Conservation (phyloP, 139 green algal species). For the Edaphochlamys debaryana region DNA sequence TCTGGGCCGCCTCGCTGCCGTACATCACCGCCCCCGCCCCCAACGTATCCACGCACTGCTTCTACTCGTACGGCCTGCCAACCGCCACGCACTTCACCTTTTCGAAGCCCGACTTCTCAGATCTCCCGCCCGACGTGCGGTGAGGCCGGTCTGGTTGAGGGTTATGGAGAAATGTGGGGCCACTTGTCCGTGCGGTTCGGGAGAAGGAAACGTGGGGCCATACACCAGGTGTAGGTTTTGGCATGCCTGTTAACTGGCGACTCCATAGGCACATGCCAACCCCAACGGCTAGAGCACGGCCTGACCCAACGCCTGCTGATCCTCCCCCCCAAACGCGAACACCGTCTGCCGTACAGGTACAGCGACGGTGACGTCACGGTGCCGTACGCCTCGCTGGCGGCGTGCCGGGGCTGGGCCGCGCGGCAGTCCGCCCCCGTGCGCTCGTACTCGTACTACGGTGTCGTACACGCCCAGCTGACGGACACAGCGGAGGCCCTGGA, state of each 20-base stretch:
- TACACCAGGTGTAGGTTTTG: too few relatives aligned
- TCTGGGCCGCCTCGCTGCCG: slow-evolving; percentile 10
- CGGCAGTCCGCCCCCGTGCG: slow-evolving; percentile 8
- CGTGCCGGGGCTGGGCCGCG: slow-evolving; percentile 4
- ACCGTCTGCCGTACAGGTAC: too few relatives aligned
- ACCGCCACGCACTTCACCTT: neutral
- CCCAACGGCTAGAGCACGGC: too few relatives aligned
- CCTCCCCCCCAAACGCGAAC: too few relatives aligned
- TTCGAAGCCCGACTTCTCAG: neutral
- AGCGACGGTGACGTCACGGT: slow-evolving; percentile 28
- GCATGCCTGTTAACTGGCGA: too few relatives aligned
- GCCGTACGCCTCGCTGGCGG: slow-evolving; percentile 22
- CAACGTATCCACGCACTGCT: slow-evolving; percentile 38
- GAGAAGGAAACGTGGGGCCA: too few relatives aligned
- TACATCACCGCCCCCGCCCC: neutral
- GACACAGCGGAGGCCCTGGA: neutral
- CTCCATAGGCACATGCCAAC: too few relatives aligned
- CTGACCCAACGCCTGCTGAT: too few relatives aligned
- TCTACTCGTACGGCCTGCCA: slow-evolving; percentile 39
- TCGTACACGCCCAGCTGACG: slow-evolving; percentile 32
- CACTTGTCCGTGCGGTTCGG: too few relatives aligned
- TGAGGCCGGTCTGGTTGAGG: too few relatives aligned
- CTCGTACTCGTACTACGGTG: neutral
- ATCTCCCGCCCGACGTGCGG: neutral
- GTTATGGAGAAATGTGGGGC: too few relatives aligned